A percentile compares a stretch with the other conserved stretches of the same genome.
phyloP scores from a whole-genome alignment of 139 green algal species.

The Picochlorum sp. region DNA sequence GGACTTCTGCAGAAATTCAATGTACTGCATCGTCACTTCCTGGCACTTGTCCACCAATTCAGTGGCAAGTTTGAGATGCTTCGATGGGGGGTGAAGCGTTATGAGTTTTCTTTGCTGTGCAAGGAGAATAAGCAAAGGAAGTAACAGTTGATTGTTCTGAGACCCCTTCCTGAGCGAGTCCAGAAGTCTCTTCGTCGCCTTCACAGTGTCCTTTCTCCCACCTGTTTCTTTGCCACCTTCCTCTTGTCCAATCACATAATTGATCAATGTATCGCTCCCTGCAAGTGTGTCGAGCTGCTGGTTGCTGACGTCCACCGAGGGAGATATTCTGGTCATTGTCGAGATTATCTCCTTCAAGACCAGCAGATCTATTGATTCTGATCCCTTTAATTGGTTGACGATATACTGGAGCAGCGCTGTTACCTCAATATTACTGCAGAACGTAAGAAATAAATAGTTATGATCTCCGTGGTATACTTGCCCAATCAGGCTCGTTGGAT shows the following conservation, averaged over 20 bases:
- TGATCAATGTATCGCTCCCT: constrained; percentile 42
- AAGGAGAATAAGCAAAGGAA: constrained; percentile 70
- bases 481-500: too few species aligned
- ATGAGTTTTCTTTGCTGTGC: constrained; percentile 66
- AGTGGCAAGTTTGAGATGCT: constrained; percentile 72
- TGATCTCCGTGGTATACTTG: too few species aligned
- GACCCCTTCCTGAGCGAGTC: constrained; percentile 22
- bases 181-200: constrained; percentile 30
- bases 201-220: constrained; percentile 15
- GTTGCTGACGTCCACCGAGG: constrained; percentile 46
- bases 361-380: constrained; percentile 62
- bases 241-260: not conserved
- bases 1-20: constrained; percentile 52
- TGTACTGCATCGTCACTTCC: constrained; percentile 47
- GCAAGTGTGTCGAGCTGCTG: constrained; percentile 48
- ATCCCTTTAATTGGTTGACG: constrained; percentile 55
- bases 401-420: constrained; percentile 52
- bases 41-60: constrained; percentile 78
- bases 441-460: too few species aligned
- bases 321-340: constrained; percentile 37
- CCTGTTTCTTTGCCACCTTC: constrained; percentile 6
- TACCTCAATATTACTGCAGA: constrained; percentile 35
- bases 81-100: constrained; percentile 26
- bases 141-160: constrained; percentile 39
- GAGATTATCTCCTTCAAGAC: constrained; percentile 54